phyloP scores from a whole-genome alignment of 2,329 filamentous ascomycete genomes.

The Trichocomaceae sp. region DNA sequence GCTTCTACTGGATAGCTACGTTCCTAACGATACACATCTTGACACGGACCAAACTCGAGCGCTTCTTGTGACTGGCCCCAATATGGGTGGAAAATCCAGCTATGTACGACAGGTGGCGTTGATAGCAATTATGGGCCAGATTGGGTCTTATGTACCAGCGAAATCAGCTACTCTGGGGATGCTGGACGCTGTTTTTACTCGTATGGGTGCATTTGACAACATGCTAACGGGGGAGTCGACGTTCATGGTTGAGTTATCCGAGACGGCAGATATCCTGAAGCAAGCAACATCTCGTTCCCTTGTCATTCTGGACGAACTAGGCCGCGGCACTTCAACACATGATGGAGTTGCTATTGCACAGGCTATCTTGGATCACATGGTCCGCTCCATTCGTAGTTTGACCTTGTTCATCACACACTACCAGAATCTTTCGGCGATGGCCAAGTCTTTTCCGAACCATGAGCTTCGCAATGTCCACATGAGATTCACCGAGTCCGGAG shows the following conservation, averaged over 20 bases:
- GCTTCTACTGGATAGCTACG: constrained; percentile 75
- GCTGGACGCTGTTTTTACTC: constrained; percentile 85
- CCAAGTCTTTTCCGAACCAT: constrained; percentile 57
- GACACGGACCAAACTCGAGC: constrained; percentile 61
- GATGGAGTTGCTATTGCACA: constrained; percentile 95
- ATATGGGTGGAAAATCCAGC: constrained; percentile 98
- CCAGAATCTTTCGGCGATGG: constrained; percentile 72
- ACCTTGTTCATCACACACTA: constrained; percentile 98
- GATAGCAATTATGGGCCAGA: constrained; percentile 87
- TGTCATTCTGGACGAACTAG: constrained; percentile 90
- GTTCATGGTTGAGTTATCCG: constrained; percentile 95
- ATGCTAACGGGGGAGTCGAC: constrained; percentile 91
- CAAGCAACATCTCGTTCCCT: constrained; percentile 76
- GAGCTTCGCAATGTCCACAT: constrained; percentile 87
- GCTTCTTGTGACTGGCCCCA: constrained; percentile 88
- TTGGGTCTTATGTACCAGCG: constrained; percentile 90
- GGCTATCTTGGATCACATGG: constrained; percentile 78
- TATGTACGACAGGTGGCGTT: constrained; percentile 91
- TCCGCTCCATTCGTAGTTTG: constrained; percentile 65
- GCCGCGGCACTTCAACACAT: constrained; percentile 86
- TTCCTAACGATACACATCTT: constrained; percentile 78
- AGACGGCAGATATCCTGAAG: constrained; percentile 86
- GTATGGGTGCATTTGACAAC: constrained; percentile 94
- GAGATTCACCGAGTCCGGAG: constrained; percentile 61
- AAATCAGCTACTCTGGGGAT: constrained; percentile 67